Evolutionary conservation across 2,329 filamentous ascomycete species (phyloP), one percentile per base, ranked within the genome.

Genomic region (Neobulgaria alba): DNA sequence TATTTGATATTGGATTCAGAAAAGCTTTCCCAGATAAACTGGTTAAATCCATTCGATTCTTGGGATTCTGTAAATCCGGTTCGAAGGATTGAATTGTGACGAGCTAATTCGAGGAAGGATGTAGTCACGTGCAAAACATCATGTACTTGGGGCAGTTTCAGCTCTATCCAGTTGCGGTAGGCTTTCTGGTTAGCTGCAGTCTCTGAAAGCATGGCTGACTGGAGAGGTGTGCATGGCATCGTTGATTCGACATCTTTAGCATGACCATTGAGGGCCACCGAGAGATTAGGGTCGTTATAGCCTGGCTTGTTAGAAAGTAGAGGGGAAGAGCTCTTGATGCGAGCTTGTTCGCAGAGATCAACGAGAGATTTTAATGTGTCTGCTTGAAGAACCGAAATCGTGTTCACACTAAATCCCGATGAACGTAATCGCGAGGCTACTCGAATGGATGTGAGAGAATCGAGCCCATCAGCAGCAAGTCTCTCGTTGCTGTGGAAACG

Each of bases 191-290:
- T 67, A 14, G 65, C 67, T 2, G 69, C 61, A 1, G 85, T 89
- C 62, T 94, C 86, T 0, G 75, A 69, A 12, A 95, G 68, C 86
- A 95, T 93, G 2, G 85, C 79, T 14, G 72, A 65, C 53, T 95
- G 89, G 8, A 92, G 67, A 10, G 79, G 72, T 3, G 80, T 89
- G 57, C 85, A 92, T 3, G 71, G 71, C 14, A 73, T 54, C 3
- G 76, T 59, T 4, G 46, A 51, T 3, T 71, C 57, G n/a, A 79
- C 53, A 17, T 65, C 60, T 23, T 68, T 61, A 8, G 68, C 47
- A 2, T 59, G 41, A 2, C 47, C 47, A 36, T 49, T 51, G 7
- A 51, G 23, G 7, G 45, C 33, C 17, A 41, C 31, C 15, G 36
- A 23, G 2, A 20, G 19, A 18, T 7, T 17, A 5, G 18, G 14